These are phyloP conservation scores for Lactarius sanguifluus DNA, from an alignment of 768 basidiomycete species.

Conservation along the genomic window DNA sequence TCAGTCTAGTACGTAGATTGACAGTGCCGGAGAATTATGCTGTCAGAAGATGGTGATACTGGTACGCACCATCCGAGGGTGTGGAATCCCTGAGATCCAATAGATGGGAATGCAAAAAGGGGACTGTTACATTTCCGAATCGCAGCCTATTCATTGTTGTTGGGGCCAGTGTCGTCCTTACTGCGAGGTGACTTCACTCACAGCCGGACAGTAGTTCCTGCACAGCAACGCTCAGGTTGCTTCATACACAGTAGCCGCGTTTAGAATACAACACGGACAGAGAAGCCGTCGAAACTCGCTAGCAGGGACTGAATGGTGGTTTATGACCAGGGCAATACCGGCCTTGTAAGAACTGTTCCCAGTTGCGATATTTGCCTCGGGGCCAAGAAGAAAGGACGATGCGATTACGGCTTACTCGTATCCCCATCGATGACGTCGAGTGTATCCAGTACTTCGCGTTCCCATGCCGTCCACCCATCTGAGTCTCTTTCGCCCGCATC, in stretches of 20 bases:
- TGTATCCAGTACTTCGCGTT: slow-evolving; percentile 69
- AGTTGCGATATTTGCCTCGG: too few relatives aligned
- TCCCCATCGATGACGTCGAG: slow-evolving; percentile 54
- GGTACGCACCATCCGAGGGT: slow-evolving; percentile 75
- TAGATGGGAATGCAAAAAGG: slow-evolving; percentile 80
- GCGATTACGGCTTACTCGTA: background rate
- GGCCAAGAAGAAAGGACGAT: background rate
- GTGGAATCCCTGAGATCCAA: slow-evolving; percentile 94
- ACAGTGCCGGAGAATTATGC: slow-evolving; percentile 51
- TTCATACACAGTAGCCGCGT: slow-evolving; percentile 13
- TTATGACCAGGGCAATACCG: too few relatives aligned
- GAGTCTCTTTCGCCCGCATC: slow-evolving; percentile 56
- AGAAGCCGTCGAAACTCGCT: too few relatives aligned
- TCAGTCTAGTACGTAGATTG: slow-evolving; percentile 57
- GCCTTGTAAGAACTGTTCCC: too few relatives aligned
- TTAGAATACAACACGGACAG: too few relatives aligned
- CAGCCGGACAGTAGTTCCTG: slow-evolving; percentile 44
- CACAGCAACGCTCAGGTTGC: slow-evolving; percentile 14
- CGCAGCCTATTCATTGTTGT: slow-evolving; percentile 72
- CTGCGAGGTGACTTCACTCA: slow-evolving; percentile 92
- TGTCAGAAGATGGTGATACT: background rate
- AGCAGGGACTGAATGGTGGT: too few relatives aligned
- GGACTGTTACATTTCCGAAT: slow-evolving; percentile 61
- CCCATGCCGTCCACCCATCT: slow-evolving; percentile 79
- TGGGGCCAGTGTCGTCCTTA: slow-evolving; percentile 79